Conservation (phyloP, 176 grass and related monocot genomes). For the Oryza brachyantha region DNA sequence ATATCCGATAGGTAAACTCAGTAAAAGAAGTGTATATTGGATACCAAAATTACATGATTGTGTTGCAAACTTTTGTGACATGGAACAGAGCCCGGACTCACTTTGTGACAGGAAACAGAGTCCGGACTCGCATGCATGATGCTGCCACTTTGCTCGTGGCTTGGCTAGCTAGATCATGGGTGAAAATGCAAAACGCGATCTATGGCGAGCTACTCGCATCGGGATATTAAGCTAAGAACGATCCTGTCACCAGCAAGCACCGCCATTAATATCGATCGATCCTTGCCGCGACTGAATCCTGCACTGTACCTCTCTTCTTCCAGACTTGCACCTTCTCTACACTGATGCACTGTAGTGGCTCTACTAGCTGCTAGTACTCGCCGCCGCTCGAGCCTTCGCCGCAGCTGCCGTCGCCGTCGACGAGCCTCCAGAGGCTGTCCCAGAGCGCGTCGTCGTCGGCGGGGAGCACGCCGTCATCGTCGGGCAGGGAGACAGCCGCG, state of each 20-base stretch:
- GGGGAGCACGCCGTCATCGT: conserved; percentile 22
- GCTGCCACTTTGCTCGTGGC: conserved; percentile 23
- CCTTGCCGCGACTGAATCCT: conserved; percentile 18
- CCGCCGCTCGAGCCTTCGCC: conserved; percentile 34
- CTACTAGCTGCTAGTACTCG: conserved; percentile 24
- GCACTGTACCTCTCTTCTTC: background rate
- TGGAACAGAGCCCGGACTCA: background rate
- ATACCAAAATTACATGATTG: conserved; percentile 28
- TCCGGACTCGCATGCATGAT: background rate
- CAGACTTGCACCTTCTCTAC: conserved; percentile 19
- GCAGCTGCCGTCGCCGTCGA: conserved; percentile 28
- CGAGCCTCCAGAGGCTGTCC: conserved; percentile 60
- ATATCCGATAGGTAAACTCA: background rate
- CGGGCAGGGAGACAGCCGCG: conserved; percentile 1
- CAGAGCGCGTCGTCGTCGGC: conserved; percentile 36
- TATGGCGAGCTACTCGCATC: conserved; percentile 9
- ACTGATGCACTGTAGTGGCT: background rate
- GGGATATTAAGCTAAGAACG: conserved; percentile 4
- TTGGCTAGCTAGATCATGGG: conserved; percentile 6
- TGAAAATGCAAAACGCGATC: conserved; percentile 26
- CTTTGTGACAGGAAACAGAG: conserved; percentile 20
- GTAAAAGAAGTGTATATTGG: background rate
- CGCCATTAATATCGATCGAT: background rate
- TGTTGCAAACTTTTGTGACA: conserved; percentile 6
- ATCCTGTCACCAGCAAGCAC: background rate